Evolutionary conservation across 768 basidiomycete species (phyloP).

Genomic region (Suillus bovinus): DNA sequence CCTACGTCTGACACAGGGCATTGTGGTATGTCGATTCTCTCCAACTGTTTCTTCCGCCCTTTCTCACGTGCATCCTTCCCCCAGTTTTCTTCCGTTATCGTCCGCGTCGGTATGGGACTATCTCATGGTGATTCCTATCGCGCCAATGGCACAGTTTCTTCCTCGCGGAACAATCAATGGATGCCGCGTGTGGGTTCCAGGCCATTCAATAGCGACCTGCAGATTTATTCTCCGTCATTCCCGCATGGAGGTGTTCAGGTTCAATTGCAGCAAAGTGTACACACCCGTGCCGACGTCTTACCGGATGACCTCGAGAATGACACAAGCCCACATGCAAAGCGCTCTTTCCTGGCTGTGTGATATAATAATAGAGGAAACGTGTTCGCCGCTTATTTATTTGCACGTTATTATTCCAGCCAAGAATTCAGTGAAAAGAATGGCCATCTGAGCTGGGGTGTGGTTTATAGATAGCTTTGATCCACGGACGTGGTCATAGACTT

Average conservation of each 20-base stretch:
- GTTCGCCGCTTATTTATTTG: too few relatives aligned
- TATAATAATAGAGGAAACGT: neutral
- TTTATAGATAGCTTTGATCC: neutral
- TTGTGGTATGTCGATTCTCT: slow-evolving; percentile 17
- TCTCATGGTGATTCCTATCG: slow-evolving; percentile 17
- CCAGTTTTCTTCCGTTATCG: slow-evolving; percentile 27
- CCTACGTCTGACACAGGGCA: slow-evolving; percentile 11
- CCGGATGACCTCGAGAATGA: slow-evolving; percentile 1
- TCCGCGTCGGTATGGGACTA: slow-evolving; percentile 25
- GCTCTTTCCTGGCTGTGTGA: neutral
- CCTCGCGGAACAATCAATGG: slow-evolving; percentile 8
- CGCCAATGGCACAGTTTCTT: neutral
- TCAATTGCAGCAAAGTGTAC: slow-evolving; percentile 8
- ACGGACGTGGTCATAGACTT: neutral
- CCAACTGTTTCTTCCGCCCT: neutral
- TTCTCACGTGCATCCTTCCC: slow-evolving; percentile 5
- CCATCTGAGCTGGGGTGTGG: neutral
- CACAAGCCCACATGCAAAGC: neutral
- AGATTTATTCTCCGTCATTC: slow-evolving; percentile 2
- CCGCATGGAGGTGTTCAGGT: slow-evolving; percentile 13
- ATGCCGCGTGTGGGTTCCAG: neutral
- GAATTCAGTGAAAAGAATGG: neutral
- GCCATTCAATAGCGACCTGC: neutral
- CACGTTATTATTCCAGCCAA: neutral
- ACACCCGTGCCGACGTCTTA: slow-evolving; percentile 12